A percentile compares a stretch with the other conserved stretches of the same genome.
Conservation (phyloP, 1,284 basidiomycete genomes). For the Moesziomyces sp. region DNA sequence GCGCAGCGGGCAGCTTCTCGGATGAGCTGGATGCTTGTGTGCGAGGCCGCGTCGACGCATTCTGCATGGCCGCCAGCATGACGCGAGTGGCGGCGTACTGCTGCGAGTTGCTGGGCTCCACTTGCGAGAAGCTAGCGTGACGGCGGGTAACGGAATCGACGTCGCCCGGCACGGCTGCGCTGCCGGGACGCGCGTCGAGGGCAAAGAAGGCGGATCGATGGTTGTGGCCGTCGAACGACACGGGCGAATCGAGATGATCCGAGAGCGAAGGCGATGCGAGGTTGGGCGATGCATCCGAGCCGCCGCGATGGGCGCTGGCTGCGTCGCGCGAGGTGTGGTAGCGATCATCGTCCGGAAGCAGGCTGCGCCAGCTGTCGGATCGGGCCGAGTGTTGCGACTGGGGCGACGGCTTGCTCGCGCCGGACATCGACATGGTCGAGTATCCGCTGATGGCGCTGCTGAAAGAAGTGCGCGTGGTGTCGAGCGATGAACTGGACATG, state of each 20-base stretch:
- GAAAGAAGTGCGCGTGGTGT: conserved; percentile 38
- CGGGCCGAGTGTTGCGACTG: conserved; percentile 12
- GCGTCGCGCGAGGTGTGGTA: conserved; percentile 26
- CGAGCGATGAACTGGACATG: conserved; percentile 25
- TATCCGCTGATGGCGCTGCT: conserved; percentile 43
- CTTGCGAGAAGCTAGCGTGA: conserved; percentile 50
- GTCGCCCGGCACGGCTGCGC: neutral
- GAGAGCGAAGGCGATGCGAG: conserved; percentile 32
- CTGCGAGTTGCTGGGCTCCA: conserved; percentile 30
- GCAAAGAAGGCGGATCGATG: conserved; percentile 38
- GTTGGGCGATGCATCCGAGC: conserved; percentile 11
- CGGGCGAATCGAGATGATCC: conserved; percentile 33
- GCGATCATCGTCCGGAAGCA: conserved; percentile 43
- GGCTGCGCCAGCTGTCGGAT: conserved; percentile 47
- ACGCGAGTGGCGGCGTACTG: conserved; percentile 24
- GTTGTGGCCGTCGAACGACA: conserved; percentile 20
- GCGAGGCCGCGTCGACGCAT: conserved; percentile 1
- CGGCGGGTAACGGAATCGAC: conserved; percentile 26
- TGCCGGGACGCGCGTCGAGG: conserved; percentile 10
- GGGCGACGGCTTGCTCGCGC: conserved; percentile 8
- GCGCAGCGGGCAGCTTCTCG: conserved; percentile 1
- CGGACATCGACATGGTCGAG: conserved; percentile 44
- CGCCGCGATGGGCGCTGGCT: neutral
- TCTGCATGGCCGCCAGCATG: conserved; percentile 27
- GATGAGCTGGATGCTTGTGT: conserved; percentile 11